A percentile compares a stretch with the other conserved stretches of the same genome.
Conservation (phyloP, 176 grass and related monocot species). For the Eleusine indica region DNA sequence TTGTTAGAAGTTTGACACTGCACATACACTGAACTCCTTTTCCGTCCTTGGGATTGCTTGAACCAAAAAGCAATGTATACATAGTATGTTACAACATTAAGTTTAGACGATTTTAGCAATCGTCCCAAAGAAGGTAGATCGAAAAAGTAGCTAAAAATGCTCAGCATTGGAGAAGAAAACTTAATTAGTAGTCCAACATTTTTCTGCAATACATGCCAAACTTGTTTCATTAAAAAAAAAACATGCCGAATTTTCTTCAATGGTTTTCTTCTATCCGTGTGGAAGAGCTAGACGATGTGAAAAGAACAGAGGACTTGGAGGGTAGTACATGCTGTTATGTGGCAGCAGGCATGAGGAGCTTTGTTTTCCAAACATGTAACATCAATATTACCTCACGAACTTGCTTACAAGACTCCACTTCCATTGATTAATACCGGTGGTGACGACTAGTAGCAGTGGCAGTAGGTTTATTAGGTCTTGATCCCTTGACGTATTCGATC, state of each 20-base stretch:
- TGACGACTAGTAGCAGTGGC: slow-evolving; percentile 18
- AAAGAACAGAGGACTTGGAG: slow-evolving; percentile 5
- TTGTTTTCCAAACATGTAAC: slow-evolving; percentile 40
- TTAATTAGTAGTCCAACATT: background rate
- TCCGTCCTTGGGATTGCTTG: background rate
- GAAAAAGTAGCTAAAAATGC: background rate
- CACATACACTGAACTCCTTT: background rate
- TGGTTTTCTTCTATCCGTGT: background rate
- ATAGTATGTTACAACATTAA: background rate
- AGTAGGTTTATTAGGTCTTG: slow-evolving; percentile 36
- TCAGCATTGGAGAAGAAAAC: background rate
- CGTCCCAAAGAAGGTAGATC: background rate
- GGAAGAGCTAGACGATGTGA: background rate
- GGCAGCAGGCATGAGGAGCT: background rate
- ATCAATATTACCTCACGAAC: slow-evolving; percentile 44
- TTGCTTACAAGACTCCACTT: slow-evolving; percentile 43
- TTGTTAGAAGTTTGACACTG: background rate
- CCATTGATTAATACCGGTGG: slow-evolving; percentile 25
- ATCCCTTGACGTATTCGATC: slow-evolving; percentile 27
- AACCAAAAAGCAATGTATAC: background rate
- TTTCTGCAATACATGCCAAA: background rate
- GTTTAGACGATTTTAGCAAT: background rate
- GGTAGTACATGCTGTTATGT: background rate
- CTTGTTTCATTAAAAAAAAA: too few relatives aligned
- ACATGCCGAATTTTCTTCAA: too few relatives aligned